Evolutionary conservation across 1,284 basidiomycete genomes (phyloP), one percentile per base, ranked within the genome.

Genomic region (Leucoagaricus sp.): DNA sequence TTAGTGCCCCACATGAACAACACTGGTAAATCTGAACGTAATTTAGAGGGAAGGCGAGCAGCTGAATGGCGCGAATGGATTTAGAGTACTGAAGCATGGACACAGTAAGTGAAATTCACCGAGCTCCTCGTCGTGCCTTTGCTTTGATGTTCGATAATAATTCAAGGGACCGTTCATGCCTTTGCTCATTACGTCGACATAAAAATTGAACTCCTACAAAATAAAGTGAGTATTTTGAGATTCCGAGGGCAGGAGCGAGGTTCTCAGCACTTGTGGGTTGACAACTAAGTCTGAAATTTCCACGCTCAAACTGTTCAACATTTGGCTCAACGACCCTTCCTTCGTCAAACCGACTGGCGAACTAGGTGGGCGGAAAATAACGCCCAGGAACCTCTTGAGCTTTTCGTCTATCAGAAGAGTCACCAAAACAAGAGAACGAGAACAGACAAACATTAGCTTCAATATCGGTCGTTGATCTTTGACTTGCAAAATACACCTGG

Each of bases 91-190:
- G 19, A 13, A 21, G 3, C 40, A 48, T 36, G 26, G 4, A 10
- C 1, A n/a, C 3, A 12, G 10, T 25, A 53, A 34, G 21, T 41
- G 15, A 26, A n/a, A 44, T 5, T 51, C 56, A 83, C 86, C 81
- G 65, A 69, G 67, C 69, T 90, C 88, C 69, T 91, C 88, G 15
- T 86, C 79, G 65, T 80, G 81, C 19, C 86, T 77, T 57, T 74
- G 58, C 60, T 76, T 75, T 15, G 72, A 69, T 2, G 86, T 88
- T 26, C 86, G 79, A 61, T 90, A 90, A 66, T 89, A 91, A 57
- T 85, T 86, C 10, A 89, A 68, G 2, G 88, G 85, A 0, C 86
- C 86, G 21, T 75, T 74, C 83, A 90, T 84, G n/a, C 81, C 79
- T 58, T 76, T 72, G 17, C 69, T 63, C 17, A 80, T 75, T 56